Evolutionary conservation across 805 yeast genomes (phyloP).

Genomic region (Monosporozyma unispora): DNA sequence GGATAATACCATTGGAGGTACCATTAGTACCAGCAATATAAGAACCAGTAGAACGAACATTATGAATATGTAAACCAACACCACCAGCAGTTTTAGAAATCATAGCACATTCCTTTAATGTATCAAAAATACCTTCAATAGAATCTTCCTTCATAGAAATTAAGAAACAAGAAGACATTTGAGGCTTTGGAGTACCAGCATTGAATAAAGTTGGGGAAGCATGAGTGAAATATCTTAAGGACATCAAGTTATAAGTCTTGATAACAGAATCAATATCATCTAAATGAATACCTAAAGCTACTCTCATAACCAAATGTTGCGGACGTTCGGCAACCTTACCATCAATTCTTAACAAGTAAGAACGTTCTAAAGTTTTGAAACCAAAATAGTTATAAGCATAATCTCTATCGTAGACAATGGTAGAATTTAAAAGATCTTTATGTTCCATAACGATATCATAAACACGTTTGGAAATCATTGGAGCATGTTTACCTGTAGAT

Average conservation of each 20-base stretch:
- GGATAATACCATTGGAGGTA: slow-evolving; percentile 80
- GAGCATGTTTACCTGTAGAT: slow-evolving; percentile 46
- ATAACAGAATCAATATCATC: slow-evolving; percentile 48
- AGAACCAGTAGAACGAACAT: slow-evolving; percentile 76
- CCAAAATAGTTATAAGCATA: slow-evolving; percentile 74
- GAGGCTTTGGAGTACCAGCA: slow-evolving; percentile 77
- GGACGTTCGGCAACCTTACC: slow-evolving; percentile 74
- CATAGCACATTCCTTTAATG: slow-evolving; percentile 77
- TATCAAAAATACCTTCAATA: slow-evolving; percentile 85
- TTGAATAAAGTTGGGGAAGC: slow-evolving; percentile 92
- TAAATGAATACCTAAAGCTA: slow-evolving; percentile 82
- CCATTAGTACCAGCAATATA: slow-evolving; percentile 88
- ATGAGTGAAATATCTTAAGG: slow-evolving; percentile 75
- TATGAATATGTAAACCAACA: slow-evolving; percentile 77
- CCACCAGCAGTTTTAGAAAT: slow-evolving; percentile 95
- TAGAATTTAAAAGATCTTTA: slow-evolving; percentile 54
- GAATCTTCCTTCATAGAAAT: slow-evolving; percentile 88
- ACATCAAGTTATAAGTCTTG: slow-evolving; percentile 82
- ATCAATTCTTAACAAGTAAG: slow-evolving; percentile 59
- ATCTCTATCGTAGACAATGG: slow-evolving; percentile 69
- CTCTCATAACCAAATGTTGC: slow-evolving; percentile 81
- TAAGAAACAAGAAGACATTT: slow-evolving; percentile 86
- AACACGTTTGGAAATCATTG: slow-evolving; percentile 54
- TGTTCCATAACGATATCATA: slow-evolving; percentile 52
- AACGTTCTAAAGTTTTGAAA: slow-evolving; percentile 75